Conservation (phyloP, 345 rosid species). For the Limnanthes douglasii region DNA sequence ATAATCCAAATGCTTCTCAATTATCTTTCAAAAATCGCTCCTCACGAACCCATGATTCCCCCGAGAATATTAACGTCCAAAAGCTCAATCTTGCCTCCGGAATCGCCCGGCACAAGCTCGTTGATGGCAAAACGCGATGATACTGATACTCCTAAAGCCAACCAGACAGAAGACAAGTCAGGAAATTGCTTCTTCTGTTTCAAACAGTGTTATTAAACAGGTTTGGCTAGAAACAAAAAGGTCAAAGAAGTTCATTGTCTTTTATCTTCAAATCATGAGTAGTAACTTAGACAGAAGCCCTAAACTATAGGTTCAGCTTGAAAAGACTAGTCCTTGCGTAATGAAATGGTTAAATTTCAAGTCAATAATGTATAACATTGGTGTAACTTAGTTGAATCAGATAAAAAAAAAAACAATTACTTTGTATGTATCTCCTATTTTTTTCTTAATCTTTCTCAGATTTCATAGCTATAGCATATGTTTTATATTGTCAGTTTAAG, state of each 20-base stretch:
- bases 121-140: constrained; percentile 60
- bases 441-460: too few species aligned
- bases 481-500: too few species aligned
- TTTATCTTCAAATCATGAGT: too few species aligned
- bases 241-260: too few species aligned
- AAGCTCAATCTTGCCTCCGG: constrained; percentile 60
- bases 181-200: constrained; percentile 82
- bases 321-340: background rate
- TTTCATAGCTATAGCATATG: too few species aligned
- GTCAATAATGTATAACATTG: background rate
- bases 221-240: background rate
- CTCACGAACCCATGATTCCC: constrained; percentile 46
- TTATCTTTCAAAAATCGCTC: constrained; percentile 40
- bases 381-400: background rate
- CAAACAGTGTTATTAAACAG: constrained; percentile 46
- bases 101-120: constrained; percentile 89
- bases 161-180: constrained; percentile 29
- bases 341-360: background rate
- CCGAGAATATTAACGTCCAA: constrained; percentile 36
- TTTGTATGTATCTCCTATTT: too few species aligned
- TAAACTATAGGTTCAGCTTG: too few species aligned
- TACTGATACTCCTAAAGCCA: constrained; percentile 58
- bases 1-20: constrained; percentile 73
- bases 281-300: too few species aligned
- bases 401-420: too few species aligned